phyloP scores from a whole-genome alignment of 805 yeast species.

The Candida orba region DNA sequence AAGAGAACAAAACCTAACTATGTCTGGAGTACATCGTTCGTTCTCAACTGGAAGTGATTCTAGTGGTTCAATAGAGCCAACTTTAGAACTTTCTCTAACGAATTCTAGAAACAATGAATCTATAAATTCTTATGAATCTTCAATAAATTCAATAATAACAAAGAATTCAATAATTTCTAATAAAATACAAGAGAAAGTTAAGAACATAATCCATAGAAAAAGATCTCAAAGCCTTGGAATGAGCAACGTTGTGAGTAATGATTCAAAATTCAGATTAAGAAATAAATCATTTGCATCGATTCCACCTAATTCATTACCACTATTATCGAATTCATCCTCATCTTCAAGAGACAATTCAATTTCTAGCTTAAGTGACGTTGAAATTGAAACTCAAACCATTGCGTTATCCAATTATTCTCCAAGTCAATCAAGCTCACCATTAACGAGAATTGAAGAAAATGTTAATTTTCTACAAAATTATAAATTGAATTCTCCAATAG shows the following conservation, averaged over 20 bases:
- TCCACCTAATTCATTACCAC: constrained; percentile 5
- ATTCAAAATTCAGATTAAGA: background rate
- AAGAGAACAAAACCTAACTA: too few species aligned
- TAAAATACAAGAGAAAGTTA: constrained; percentile 7
- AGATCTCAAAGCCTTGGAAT: constrained; percentile 12
- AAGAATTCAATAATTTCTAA: constrained; percentile 9
- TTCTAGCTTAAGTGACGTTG: constrained; percentile 19
- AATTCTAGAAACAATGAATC: constrained; percentile 18
- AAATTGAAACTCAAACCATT: constrained; percentile 7
- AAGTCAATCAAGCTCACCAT: constrained; percentile 5
- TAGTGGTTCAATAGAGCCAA: too few species aligned
- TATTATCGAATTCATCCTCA: constrained; percentile 1
- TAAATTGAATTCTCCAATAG: too few species aligned
- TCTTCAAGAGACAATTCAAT: constrained; percentile 21
- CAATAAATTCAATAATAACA: constrained; percentile 15
- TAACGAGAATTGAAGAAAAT: constrained; percentile 20
- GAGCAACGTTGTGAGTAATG: background rate
- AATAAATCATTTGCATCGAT: constrained; percentile 10
- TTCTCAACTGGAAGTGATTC: too few species aligned
- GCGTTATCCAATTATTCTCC: too few species aligned
- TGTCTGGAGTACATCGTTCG: too few species aligned
- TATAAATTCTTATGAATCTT: constrained; percentile 17
- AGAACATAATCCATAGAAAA: constrained; percentile 8
- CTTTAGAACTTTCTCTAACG: constrained; percentile 9
- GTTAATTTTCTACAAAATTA: background rate